These are phyloP conservation scores for Gossypium thurberi DNA, from an alignment of 345 rosid genomes.

Conservation along the genomic window DNA sequence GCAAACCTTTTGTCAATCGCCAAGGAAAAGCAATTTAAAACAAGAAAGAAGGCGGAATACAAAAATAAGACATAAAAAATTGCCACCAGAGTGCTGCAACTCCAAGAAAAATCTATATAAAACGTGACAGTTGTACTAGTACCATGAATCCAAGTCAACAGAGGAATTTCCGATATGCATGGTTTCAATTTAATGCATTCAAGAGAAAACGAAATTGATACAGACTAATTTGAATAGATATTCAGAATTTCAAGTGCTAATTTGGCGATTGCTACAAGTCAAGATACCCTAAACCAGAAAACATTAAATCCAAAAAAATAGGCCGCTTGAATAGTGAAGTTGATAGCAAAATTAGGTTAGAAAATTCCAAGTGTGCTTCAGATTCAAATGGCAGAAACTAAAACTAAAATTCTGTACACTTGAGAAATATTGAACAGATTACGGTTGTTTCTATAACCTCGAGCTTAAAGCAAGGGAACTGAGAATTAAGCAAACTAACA, in stretches of 20 bases:
- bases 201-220: neutral
- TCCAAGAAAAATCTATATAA: neutral
- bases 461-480: neutral
- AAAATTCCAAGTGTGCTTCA: neutral
- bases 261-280: neutral
- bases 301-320: neutral
- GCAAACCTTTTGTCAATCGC: conserved; percentile 59
- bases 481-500: neutral
- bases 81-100: neutral
- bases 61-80: neutral
- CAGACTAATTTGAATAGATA: neutral
- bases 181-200: neutral
- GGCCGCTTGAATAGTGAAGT: neutral
- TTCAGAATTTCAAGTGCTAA: neutral
- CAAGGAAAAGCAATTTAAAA: conserved; percentile 12
- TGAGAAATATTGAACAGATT: neutral
- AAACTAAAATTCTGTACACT: neutral
- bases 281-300: neutral
- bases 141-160: neutral
- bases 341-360: neutral
- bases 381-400: neutral
- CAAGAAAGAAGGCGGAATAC: neutral
- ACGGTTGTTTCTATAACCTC: neutral
- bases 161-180: neutral
- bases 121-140: neutral